Evolutionary conservation across 2,329 filamentous ascomycete species (phyloP).

Genomic region (Didymella sp.): DNA sequence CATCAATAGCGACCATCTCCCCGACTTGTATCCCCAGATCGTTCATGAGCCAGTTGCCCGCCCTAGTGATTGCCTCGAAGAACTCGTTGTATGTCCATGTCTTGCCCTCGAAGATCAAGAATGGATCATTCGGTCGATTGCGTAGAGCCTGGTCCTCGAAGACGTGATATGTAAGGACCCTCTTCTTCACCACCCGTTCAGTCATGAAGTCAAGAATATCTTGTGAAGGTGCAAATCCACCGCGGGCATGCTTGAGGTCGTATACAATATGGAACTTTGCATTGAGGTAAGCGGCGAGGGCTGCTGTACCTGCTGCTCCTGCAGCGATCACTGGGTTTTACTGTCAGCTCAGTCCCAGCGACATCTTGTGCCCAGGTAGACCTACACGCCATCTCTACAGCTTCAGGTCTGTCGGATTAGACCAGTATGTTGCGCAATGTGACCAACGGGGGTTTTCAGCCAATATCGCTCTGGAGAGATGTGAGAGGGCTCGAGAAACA

Average conservation of each 20-base stretch:
- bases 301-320: constrained; percentile 37
- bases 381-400: constrained; percentile 12
- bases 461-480: background rate
- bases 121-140: constrained; percentile 39
- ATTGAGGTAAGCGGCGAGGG: constrained; percentile 46
- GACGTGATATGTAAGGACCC: constrained; percentile 40
- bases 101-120: constrained; percentile 48
- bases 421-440: no score
- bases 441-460: no score
- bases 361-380: background rate
- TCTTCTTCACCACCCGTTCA: constrained; percentile 27
- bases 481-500: background rate
- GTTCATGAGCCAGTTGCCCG: constrained; percentile 48
- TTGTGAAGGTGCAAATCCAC: constrained; percentile 26
- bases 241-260: constrained; percentile 32
- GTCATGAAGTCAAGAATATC: constrained; percentile 29
- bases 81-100: constrained; percentile 46
- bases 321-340: constrained; percentile 15
- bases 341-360: background rate
- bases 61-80: constrained; percentile 35
- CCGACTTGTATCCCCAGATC: constrained; percentile 41
- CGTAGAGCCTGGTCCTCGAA: constrained; percentile 50
- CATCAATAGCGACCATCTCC: constrained; percentile 48
- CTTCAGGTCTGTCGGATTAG: no score
- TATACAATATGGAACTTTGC: constrained; percentile 45